Evolutionary conservation across 208 protist species (phyloP).

Genomic region (Crithidia acanthocephali): DNA sequence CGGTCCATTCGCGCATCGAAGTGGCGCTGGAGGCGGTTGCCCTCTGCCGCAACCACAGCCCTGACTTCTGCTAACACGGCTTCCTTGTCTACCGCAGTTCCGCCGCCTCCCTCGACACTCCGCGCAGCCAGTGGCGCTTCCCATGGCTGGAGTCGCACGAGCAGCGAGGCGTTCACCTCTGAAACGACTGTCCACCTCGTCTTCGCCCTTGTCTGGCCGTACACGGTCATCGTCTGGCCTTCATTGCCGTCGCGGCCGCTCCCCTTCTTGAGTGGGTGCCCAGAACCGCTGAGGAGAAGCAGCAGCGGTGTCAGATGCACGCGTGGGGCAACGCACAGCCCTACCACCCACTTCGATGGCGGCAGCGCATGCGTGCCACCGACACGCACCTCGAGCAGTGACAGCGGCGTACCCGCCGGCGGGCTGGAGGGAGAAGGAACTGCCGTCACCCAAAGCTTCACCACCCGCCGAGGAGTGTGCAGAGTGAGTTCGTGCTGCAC

Average conservation of each 20-base stretch:
- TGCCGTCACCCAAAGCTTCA: constrained; percentile 8
- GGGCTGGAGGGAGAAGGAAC: background rate
- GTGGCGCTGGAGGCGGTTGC: constrained; percentile 22
- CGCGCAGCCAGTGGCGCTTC: background rate
- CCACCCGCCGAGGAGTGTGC: constrained; percentile 5
- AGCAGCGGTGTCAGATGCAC: background rate
- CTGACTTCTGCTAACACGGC: constrained; percentile 11
- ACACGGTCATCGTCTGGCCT: background rate
- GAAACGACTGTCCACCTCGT: constrained; percentile 1
- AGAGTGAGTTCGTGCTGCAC: constrained; percentile 3
- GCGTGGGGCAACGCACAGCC: background rate
- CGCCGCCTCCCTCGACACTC: background rate
- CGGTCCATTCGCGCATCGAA: constrained; percentile 26
- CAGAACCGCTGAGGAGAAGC: constrained; percentile 15
- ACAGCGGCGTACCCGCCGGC: background rate
- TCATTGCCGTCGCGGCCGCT: background rate
- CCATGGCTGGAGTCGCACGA: constrained; percentile 13
- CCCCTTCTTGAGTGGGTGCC: background rate
- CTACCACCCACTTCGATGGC: constrained; percentile 3
- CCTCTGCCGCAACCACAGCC: constrained; percentile 18
- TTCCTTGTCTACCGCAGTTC: background rate
- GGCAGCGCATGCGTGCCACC: constrained; percentile 8
- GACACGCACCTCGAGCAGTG: background rate
- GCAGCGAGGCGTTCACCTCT: constrained; percentile 9
- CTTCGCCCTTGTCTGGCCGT: constrained; percentile 9